Evolutionary conservation across 495 filamentous ascomycete genomes (phyloP).

Genomic region (Xylaria curta): DNA sequence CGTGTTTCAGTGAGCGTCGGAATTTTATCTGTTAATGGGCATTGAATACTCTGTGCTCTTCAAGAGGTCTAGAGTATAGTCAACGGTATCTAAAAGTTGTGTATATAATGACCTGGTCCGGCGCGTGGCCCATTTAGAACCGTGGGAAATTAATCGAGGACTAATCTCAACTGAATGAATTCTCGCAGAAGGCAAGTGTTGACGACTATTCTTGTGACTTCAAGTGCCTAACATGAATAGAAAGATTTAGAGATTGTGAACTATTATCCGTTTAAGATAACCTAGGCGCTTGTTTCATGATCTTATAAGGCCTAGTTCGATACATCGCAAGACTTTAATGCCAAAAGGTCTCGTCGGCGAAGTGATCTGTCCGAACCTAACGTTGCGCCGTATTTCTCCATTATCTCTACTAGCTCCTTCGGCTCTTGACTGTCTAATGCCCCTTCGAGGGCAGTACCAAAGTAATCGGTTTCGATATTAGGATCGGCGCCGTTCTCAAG

Average conservation of each 20-base stretch:
- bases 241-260: too few relatives aligned
- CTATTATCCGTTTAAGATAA: too few relatives aligned
- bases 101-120: too few relatives aligned
- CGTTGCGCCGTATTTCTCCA: neutral
- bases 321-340: neutral
- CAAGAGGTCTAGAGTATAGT: neutral
- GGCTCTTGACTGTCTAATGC: neutral
- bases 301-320: neutral
- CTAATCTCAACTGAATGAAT: too few relatives aligned
- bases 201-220: too few relatives aligned
- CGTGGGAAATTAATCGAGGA: too few relatives aligned
- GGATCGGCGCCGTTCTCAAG: neutral
- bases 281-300: neutral
- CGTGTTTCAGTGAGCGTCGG: neutral
- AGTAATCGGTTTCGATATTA: slow-evolving; percentile 7
- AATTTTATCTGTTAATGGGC: neutral
- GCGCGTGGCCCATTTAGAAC: too few relatives aligned
- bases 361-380: neutral
- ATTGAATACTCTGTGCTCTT: neutral
- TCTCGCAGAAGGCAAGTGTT: too few relatives aligned
- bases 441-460: slow-evolving; percentile 4
- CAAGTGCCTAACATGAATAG: too few relatives aligned
- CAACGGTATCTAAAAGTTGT: too few relatives aligned
- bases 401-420: neutral
- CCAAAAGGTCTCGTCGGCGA: neutral